phyloP scores from a whole-genome alignment of 352 stramenopile genomes.

The Phytopythium helicoides region DNA sequence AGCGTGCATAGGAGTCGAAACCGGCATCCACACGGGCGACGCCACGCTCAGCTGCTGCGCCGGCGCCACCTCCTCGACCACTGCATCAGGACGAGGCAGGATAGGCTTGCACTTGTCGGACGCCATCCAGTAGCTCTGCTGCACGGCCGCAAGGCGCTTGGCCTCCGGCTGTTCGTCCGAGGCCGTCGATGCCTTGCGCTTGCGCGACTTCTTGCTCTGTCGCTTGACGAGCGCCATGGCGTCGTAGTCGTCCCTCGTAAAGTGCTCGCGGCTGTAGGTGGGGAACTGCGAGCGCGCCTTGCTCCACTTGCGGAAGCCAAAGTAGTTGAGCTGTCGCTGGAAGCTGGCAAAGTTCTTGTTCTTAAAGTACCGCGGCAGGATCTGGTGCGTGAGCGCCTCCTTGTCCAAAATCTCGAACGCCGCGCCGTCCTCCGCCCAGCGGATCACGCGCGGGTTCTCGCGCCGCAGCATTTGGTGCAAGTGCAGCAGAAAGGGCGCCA shows the following conservation, averaged over 20 bases:
- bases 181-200: conserved; percentile 36
- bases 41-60: conserved; percentile 2
- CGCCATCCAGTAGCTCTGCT: conserved; percentile 14
- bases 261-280: conserved; percentile 82
- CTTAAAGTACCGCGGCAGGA: conserved; percentile 95
- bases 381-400: conserved; percentile 78
- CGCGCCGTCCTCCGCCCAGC: conserved; percentile 73
- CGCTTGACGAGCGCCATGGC: conserved; percentile 85
- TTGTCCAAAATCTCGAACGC: conserved; percentile 88
- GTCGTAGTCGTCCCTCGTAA: conserved; percentile 83
- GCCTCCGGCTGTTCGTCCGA: conserved; percentile 24
- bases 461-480: conserved; percentile 82
- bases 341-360: conserved; percentile 96
- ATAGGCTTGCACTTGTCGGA: conserved; percentile 70
- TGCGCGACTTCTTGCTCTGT: conserved; percentile 84
- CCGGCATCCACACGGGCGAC: conserved; percentile 10
- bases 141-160: conserved; percentile 27
- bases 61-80: neutral
- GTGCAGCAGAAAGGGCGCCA: conserved; percentile 84
- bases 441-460: conserved; percentile 77
- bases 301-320: conserved; percentile 92
- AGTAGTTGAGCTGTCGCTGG: conserved; percentile 95
- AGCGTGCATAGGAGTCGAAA: conserved; percentile 5
- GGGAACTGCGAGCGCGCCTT: conserved; percentile 70
- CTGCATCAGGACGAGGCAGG: conserved; percentile 37